Evolutionary conservation across 108 stramenopile species (phyloP), one percentile per base, ranked within the genome.

Genomic region (Skeletonema tropicum): DNA sequence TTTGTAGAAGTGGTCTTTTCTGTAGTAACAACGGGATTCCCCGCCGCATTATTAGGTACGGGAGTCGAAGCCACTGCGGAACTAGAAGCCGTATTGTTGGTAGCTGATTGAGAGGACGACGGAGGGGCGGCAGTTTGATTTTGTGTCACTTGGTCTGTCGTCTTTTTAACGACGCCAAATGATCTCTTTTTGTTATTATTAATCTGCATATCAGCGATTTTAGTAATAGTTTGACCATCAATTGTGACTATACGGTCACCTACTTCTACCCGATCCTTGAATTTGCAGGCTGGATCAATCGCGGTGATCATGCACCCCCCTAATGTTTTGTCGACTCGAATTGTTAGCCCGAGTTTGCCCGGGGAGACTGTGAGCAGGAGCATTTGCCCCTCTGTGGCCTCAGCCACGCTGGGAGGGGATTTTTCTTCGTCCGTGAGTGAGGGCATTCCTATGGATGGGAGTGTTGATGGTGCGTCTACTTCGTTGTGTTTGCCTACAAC

Each of bases 11-110:
- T 9, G 7, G 61, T 6, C 36, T 62, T 62, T 25, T 62, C 61
- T 19, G 36, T 38, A 6, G 61, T 62, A 38, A 62, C 61, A 21
- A 62, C 17, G 61, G 61, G 61, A 38, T 38, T 33, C 9, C 31
- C 61, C 61, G 6, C 6, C 5, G 17, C 11, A 38, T 19, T 17
- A 19, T 11, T 25, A 36, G 29, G 0, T 6, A n/a, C 12, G 59
- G 30, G 59, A 3, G 59, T 60, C 7, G 3, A 19, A 35, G 26
- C 26, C 26, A 29, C 26, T 29, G 26, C 12, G 59, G 30, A 21
- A 3, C 23, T 60, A 19, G 3, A 19, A 35, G 33, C 33, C 7
- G 29, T 33, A 33, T 30, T 23, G 0, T 4, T 10, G 23, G 8
- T 1, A 5, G 52, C 7, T 23, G 9, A 9, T 23, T 55, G 21